Conservation (phyloP, 495 filamentous ascomycete genomes). For the Penicillium parvum region DNA sequence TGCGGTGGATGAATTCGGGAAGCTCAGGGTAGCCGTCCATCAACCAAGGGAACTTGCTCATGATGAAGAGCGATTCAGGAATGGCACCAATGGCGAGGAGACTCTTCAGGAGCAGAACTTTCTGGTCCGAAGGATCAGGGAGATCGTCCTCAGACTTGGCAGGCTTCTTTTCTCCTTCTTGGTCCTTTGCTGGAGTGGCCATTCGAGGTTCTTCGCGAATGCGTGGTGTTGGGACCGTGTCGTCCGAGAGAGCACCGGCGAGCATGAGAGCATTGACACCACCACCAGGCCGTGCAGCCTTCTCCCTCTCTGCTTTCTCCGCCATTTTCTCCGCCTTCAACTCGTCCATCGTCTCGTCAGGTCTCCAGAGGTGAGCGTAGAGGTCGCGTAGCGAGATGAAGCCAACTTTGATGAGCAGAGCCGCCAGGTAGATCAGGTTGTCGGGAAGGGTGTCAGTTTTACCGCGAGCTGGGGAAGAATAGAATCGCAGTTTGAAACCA, state of each 20-base stretch:
- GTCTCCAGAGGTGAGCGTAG: conserved; percentile 87
- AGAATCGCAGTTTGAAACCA: conserved; percentile 96
- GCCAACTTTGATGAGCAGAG: conserved; percentile 91
- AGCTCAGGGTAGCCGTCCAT: conserved; percentile 78
- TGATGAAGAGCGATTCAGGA: conserved; percentile 86
- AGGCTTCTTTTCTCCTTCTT: conserved; percentile 46
- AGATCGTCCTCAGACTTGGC: conserved; percentile 53
- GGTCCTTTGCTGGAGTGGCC: conserved; percentile 46
- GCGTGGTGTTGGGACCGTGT: conserved; percentile 55
- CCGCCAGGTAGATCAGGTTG: conserved; percentile 85
- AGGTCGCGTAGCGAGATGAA: conserved; percentile 94
- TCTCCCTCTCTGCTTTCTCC: conserved; percentile 77
- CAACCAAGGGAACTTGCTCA: conserved; percentile 89
- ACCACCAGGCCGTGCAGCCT: conserved; percentile 56
- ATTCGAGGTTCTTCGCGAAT: conserved; percentile 42
- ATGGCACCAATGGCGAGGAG: conserved; percentile 88
- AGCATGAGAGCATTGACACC: conserved; percentile 81
- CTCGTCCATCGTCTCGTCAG: conserved; percentile 73
- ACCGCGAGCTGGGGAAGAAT: conserved; percentile 67
- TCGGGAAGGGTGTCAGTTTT: conserved; percentile 70
- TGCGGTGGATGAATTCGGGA: conserved; percentile 72
- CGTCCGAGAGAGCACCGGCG: conserved; percentile 84
- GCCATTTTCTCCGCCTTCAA: conserved; percentile 62
- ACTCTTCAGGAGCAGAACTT: conserved; percentile 75
- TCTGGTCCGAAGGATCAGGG: conserved; percentile 85